Evolutionary conservation across 768 basidiomycete genomes (phyloP).

Genomic region (Suillus hirtellus): DNA sequence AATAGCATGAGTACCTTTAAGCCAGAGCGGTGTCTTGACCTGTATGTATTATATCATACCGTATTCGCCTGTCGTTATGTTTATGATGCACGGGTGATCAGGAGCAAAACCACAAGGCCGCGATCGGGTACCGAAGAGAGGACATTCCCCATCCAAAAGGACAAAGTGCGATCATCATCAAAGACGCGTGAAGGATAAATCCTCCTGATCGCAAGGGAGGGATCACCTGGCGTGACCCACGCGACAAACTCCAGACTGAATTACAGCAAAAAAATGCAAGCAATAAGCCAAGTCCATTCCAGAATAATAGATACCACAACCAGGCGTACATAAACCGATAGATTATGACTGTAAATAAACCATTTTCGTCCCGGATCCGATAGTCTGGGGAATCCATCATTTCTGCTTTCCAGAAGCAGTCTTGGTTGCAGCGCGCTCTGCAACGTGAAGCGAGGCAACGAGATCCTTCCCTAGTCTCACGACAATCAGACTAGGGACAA

Average conservation of each 20-base stretch:
- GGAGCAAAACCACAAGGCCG: neutral
- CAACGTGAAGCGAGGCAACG: slow-evolving; percentile 38
- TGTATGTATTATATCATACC: neutral
- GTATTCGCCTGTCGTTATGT: neutral
- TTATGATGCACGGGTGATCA: neutral
- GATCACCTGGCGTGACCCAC: neutral
- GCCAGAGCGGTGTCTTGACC: neutral
- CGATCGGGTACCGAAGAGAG: neutral
- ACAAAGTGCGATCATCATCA: neutral
- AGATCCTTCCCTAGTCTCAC: slow-evolving; percentile 66
- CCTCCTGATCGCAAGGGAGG: neutral
- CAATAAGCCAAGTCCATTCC: neutral
- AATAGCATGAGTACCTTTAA: neutral
- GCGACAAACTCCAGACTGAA: neutral
- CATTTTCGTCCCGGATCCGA: neutral
- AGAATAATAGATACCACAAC: neutral
- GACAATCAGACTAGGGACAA: slow-evolving; percentile 65
- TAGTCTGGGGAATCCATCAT: slow-evolving; percentile 13
- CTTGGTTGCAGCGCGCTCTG: slow-evolving; percentile 29
- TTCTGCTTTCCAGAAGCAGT: slow-evolving; percentile 32
- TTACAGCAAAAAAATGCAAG: neutral
- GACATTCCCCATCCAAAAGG: neutral
- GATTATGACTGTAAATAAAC: neutral
- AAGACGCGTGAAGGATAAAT: neutral
- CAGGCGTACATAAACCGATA: neutral